Base-by-base conservation (phyloP, 2,329 filamentous ascomycete species). In the Gnomoniopsis smithogilvyi region DNA sequence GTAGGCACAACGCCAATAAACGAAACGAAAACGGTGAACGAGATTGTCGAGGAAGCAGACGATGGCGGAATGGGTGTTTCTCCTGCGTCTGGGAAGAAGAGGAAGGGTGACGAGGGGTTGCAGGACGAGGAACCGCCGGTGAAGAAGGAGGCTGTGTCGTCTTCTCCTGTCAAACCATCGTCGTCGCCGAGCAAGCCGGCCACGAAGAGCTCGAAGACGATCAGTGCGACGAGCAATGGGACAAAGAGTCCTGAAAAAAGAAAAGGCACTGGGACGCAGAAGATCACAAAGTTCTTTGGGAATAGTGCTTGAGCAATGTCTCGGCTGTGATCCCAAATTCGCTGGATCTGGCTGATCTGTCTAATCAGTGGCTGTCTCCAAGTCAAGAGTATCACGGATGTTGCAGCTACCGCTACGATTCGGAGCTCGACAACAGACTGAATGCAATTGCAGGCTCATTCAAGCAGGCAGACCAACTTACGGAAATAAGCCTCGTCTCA, bases 251-350 rank as follows among this genome's bases (percentile, higher is more conserved):
- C 71, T 4, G 62, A 48, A 6, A 76, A 75, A 58, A 6, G 52
- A 58, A 72, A 67, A 53, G 62, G 61, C 58, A 62, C 65, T 4
- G 74, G 74, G 2, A 74, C 70, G 19, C 76, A 75, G 61, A 82
- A 81, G 65, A 79, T 79, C 26, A 79, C 76, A 0, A 78, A 74
- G 59, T 79, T 79, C 63, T 79, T 79, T 62, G 71, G 68, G 22
- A 78, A 76, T 54, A 76, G 74, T 59, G 71, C 75, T 11, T 78
- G 65, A 73, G 43, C 38, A 1, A 12, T 6, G 14, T 38, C 12
- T 3, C 2, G 11, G 1, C 15, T 49, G 15, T 41, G 10, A 1
- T 34, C 1, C 11, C 4, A 14, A 41, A 15, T 7, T n/a, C n/a
- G 36, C 12, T 41, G 36, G 6, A 30, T 4, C 26, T 30, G 4